Conservation (phyloP, 2,329 filamentous ascomycete species). For the Shiraia sp. region DNA sequence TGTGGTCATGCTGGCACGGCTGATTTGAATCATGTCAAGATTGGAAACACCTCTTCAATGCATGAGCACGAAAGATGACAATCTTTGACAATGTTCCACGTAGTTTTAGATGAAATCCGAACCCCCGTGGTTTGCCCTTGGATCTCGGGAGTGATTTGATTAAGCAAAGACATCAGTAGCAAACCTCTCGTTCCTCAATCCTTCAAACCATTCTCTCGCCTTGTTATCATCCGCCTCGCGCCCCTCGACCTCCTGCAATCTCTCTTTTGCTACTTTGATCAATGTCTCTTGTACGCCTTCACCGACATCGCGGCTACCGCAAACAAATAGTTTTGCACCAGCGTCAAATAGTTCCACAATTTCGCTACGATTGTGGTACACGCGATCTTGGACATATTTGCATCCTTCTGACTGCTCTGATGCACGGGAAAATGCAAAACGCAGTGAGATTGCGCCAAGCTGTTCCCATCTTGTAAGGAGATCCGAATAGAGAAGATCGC, state of each 20-base stretch:
- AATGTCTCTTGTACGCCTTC: constrained; percentile 49
- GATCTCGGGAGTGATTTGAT: background rate
- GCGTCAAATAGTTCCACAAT: constrained; percentile 51
- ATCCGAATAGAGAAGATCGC: constrained; percentile 64
- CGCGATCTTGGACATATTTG: constrained; percentile 58
- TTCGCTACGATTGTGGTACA: constrained; percentile 54
- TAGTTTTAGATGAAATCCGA: too few relatives aligned
- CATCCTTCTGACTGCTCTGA: constrained; percentile 51
- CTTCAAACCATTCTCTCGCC: constrained; percentile 52
- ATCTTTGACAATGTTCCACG: too few relatives aligned
- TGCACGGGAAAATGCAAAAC: constrained; percentile 61
- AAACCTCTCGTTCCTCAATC: constrained; percentile 51
- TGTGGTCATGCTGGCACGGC: too few relatives aligned
- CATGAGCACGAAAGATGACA: too few relatives aligned
- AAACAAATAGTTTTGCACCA: constrained; percentile 65
- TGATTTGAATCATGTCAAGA: too few relatives aligned
- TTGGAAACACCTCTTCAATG: too few relatives aligned
- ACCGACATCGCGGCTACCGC: constrained; percentile 59
- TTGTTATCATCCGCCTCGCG: constrained; percentile 44
- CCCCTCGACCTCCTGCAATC: constrained; percentile 44
- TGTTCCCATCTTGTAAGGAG: constrained; percentile 64
- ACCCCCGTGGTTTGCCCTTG: too few relatives aligned
- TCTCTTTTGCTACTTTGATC: constrained; percentile 50
- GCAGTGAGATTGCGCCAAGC: constrained; percentile 63
- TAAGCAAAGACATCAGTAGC: constrained; percentile 52